Conservation (phyloP, 106 monocot species). For the Acorus calamus region DNA sequence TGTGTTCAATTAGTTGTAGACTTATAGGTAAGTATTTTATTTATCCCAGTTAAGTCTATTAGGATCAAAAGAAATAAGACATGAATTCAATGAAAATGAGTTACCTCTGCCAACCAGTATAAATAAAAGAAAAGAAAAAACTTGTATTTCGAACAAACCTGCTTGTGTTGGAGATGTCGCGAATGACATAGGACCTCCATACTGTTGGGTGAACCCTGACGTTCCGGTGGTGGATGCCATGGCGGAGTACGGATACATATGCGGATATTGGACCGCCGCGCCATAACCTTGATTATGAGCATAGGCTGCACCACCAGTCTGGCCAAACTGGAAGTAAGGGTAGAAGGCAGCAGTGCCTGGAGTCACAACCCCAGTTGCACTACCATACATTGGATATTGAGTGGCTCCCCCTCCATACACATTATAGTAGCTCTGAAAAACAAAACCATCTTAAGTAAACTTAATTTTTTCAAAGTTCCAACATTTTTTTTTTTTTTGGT, state of each 20-base stretch:
- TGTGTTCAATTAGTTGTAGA: too few species aligned
- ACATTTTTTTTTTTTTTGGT: too few species aligned
- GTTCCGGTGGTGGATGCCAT: not conserved
- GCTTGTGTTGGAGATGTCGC: not conserved
- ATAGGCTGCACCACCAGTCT: not conserved
- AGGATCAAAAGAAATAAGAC: too few species aligned
- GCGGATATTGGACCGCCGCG: not conserved
- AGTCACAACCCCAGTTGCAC: slow-evolving; percentile 13
- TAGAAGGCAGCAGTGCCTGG: slow-evolving; percentile 16
- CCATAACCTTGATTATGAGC: not conserved
- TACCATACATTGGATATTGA: slow-evolving; percentile 21
- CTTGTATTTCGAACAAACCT: not conserved
- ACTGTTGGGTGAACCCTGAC: not conserved
- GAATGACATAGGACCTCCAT: not conserved
- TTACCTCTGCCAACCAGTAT: too few species aligned
- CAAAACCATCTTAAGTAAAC: not conserved
- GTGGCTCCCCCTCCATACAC: slow-evolving; percentile 16
- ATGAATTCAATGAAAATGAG: too few species aligned
- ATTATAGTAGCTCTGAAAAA: slow-evolving; percentile 26
- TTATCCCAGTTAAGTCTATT: too few species aligned
- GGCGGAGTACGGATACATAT: not conserved
- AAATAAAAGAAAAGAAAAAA: too few species aligned
- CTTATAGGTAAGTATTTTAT: too few species aligned
- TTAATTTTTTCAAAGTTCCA: too few species aligned
- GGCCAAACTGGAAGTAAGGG: slow-evolving; percentile 21